A percentile compares a stretch with the other conserved stretches of the same genome.
phyloP scores from a whole-genome alignment of 257 asterid genomes.

The Penstemon davidsonii region DNA sequence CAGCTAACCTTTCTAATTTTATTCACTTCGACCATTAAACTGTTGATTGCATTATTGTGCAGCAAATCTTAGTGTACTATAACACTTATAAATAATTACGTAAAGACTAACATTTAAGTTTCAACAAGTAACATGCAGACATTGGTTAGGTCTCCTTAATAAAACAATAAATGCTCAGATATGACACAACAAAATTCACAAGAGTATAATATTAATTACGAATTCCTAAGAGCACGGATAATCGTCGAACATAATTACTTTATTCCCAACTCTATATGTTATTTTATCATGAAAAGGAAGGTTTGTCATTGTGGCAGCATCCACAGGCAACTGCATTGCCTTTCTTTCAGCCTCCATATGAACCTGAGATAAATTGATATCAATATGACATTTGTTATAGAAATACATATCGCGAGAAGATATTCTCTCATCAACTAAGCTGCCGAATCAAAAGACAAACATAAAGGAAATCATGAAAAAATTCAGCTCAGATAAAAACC shows the following conservation, averaged over 20 bases:
- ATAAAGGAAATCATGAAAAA: background rate
- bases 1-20: background rate
- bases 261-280: slow-evolving; percentile 85
- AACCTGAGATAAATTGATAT: slow-evolving; percentile 55
- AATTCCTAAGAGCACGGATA: slow-evolving; percentile 21
- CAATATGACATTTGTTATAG: slow-evolving; percentile 8
- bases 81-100: background rate
- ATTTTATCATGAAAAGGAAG: slow-evolving; percentile 64
- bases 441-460: slow-evolving; percentile 3
- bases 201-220: slow-evolving; percentile 6
- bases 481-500: background rate
- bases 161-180: background rate
- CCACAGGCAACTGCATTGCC: slow-evolving; percentile 58
- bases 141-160: slow-evolving; percentile 18
- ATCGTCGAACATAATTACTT: slow-evolving; percentile 45
- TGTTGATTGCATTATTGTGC: slow-evolving; percentile 15
- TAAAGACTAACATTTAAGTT: slow-evolving; percentile 11
- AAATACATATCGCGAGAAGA: slow-evolving; percentile 9
- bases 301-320: slow-evolving; percentile 39
- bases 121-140: slow-evolving; percentile 2
- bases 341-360: slow-evolving; percentile 95
- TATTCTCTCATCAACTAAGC: slow-evolving; percentile 1
- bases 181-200: slow-evolving; percentile 2
- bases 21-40: slow-evolving; percentile 18
- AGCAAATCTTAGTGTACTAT: background rate